Evolutionary conservation across 495 filamentous ascomycete species (phyloP).

Genomic region (Penicillium ochrochloron): DNA sequence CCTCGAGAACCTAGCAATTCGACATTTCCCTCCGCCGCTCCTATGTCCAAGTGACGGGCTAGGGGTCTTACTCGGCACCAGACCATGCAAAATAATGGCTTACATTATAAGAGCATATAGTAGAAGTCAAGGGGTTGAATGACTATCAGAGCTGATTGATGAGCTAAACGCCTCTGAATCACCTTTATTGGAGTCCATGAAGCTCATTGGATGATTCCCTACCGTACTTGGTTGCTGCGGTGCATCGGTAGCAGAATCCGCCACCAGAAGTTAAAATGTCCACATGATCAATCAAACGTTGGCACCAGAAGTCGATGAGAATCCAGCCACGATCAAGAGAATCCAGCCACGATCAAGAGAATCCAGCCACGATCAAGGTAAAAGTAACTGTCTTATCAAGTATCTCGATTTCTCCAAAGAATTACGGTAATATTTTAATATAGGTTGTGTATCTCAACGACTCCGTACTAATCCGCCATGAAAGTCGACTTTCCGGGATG

Average conservation of each 20-base stretch:
- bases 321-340: neutral
- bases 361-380: neutral
- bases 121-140: neutral
- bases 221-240: neutral
- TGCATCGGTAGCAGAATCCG: neutral
- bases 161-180: constrained; percentile 1
- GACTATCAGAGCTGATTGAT: neutral
- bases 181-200: neutral
- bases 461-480: neutral
- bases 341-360: neutral
- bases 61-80: too few relatives aligned
- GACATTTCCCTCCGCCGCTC: neutral
- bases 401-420: neutral
- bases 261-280: neutral
- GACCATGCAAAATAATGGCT: too few relatives aligned
- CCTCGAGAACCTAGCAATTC: neutral
- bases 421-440: neutral
- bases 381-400: neutral
- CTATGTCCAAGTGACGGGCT: too few relatives aligned
- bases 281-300: neutral
- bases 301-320: neutral
- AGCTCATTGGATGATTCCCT: neutral
- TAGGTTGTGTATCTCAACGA: neutral
- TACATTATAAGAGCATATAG: neutral
- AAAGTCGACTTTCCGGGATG: neutral